Evolutionary conservation across 2,329 filamentous ascomycete genomes (phyloP).

Genomic region (Zarea fungicola): DNA sequence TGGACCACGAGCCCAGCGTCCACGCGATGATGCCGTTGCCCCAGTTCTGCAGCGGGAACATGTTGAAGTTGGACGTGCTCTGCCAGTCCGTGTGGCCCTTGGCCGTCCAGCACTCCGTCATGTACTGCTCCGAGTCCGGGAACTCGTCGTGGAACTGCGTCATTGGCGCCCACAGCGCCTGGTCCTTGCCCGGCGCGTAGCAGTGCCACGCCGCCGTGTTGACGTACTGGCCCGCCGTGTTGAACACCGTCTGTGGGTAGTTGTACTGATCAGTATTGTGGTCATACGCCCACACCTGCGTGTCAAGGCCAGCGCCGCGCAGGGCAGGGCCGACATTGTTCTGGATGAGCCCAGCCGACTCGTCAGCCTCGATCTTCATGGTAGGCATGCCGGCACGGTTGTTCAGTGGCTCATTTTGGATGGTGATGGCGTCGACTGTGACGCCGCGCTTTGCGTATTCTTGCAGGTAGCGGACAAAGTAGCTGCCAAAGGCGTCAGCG

Average conservation of each 20-base stretch:
- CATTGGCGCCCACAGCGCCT: constrained; percentile 31
- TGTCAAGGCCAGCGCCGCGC: constrained; percentile 32
- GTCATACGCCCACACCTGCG: constrained; percentile 42
- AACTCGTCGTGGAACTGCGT: constrained; percentile 35
- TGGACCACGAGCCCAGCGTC: constrained; percentile 39
- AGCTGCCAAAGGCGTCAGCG: constrained; percentile 31
- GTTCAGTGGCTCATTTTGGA: constrained; percentile 41
- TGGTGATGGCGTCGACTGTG: constrained; percentile 36
- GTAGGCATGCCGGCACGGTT: constrained; percentile 32
- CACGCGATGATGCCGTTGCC: constrained; percentile 39
- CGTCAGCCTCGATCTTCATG: constrained; percentile 33
- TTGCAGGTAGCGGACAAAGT: constrained; percentile 38
- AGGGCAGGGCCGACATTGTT: constrained; percentile 36
- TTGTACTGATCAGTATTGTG: constrained; percentile 34
- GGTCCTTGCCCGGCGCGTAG: constrained; percentile 26
- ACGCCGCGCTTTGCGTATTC: constrained; percentile 31
- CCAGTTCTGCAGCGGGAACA: constrained; percentile 46
- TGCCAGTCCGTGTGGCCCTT: constrained; percentile 39
- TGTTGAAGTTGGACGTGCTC: constrained; percentile 34
- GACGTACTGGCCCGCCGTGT: constrained; percentile 27
- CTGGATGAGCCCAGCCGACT: constrained; percentile 32
- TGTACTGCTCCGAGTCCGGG: constrained; percentile 37
- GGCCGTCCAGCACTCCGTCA: constrained; percentile 45
- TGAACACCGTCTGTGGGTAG: constrained; percentile 35
- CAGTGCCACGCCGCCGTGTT: constrained; percentile 37